These are phyloP conservation scores for Hanseniaspora occidentalis DNA, from an alignment of 805 yeast species.

Conservation along the genomic window DNA sequence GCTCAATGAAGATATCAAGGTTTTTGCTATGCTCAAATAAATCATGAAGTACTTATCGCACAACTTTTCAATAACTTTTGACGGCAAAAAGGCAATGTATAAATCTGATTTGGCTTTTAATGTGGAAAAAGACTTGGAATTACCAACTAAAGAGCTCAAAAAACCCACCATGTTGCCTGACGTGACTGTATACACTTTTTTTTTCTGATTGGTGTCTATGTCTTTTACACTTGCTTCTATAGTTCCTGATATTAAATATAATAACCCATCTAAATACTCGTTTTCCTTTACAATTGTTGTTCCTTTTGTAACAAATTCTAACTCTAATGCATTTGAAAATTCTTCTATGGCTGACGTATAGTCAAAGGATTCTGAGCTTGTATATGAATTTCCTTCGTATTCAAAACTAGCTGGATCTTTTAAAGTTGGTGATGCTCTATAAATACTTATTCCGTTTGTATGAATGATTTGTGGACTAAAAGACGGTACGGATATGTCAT, in stretches of 20 bases:
- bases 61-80: slow-evolving; percentile 46
- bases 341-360: slow-evolving; percentile 42
- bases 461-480: not conserved
- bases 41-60: slow-evolving; percentile 68
- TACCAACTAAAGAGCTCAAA: slow-evolving; percentile 66
- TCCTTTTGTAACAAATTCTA: slow-evolving; percentile 41
- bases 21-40: slow-evolving; percentile 65
- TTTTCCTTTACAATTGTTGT: slow-evolving; percentile 50
- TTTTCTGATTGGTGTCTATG: slow-evolving; percentile 19
- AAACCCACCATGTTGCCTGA: slow-evolving; percentile 86
- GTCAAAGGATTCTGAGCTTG: slow-evolving; percentile 23
- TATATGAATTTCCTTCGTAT: no score
- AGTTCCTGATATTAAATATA: slow-evolving; percentile 67
- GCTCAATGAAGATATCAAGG: slow-evolving; percentile 55
- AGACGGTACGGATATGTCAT: not conserved
- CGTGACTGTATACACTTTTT: slow-evolving; percentile 42
- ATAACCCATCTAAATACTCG: slow-evolving; percentile 59
- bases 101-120: slow-evolving; percentile 48
- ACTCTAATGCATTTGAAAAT: slow-evolving; percentile 46
- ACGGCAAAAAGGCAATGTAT: slow-evolving; percentile 63
- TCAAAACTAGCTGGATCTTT: no score
- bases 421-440: no score
- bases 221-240: slow-evolving; percentile 45
- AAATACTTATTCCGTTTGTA: slow-evolving; percentile 2
- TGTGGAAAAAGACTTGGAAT: slow-evolving; percentile 55